These are phyloP conservation scores for Globisporangium emineosum DNA, from an alignment of 352 stramenopile species.

Conservation along the genomic window DNA sequence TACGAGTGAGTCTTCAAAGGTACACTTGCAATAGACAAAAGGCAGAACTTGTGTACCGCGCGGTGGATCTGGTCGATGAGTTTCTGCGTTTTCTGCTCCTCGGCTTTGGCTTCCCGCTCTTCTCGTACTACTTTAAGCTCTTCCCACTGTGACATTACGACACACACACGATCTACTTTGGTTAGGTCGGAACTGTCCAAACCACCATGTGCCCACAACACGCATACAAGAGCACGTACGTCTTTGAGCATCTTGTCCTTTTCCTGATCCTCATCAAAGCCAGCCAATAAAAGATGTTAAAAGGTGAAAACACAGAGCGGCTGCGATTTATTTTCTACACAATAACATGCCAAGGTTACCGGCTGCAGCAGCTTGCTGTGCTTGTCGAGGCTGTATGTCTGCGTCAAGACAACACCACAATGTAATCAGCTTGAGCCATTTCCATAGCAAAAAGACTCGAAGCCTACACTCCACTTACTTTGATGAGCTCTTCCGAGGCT, in stretches of 20 bases:
- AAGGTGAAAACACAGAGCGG: not conserved
- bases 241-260: constrained; percentile 37
- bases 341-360: constrained; percentile 20
- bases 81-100: constrained; percentile 26
- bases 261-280: constrained; percentile 16
- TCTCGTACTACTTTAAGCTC: constrained; percentile 36
- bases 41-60: constrained; percentile 15
- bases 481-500: constrained; percentile 37
- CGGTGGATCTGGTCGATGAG: constrained; percentile 36
- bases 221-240: constrained; percentile 12
- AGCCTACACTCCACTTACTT: constrained; percentile 24
- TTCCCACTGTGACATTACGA: constrained; percentile 34
- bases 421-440: not conserved
- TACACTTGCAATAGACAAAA: no score
- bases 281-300: not conserved
- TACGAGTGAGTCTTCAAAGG: not conserved
- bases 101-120: constrained; percentile 24
- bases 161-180: not conserved
- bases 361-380: constrained; percentile 25
- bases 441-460: not conserved
- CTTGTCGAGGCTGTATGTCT: constrained; percentile 36
- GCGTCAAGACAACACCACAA: not conserved
- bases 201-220: not conserved
- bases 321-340: no score
- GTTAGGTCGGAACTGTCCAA: not conserved